phyloP scores from a whole-genome alignment of 352 stramenopile species.

The Phytopythium chamaehyphon region DNA sequence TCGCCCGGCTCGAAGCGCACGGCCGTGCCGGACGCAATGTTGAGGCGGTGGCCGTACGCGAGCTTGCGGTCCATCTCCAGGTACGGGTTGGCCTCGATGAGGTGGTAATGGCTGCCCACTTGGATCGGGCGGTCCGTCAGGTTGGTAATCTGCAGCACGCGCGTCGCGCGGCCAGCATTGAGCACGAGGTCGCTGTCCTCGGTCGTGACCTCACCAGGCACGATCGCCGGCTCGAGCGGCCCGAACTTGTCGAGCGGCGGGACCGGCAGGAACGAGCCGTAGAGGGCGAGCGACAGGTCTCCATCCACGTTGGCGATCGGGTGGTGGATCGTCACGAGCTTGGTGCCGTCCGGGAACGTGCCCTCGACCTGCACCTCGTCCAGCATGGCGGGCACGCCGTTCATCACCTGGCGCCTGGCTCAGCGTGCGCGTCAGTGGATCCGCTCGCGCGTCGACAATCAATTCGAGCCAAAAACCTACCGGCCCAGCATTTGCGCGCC shows the following conservation, averaged over 20 bases:
- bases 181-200: slow-evolving; percentile 69
- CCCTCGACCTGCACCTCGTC: slow-evolving; percentile 96
- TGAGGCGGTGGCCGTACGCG: slow-evolving; percentile 92
- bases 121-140: slow-evolving; percentile 93
- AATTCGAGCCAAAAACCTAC: no score
- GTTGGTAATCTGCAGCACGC: slow-evolving; percentile 93
- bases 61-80: slow-evolving; percentile 93
- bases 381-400: slow-evolving; percentile 89
- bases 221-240: slow-evolving; percentile 9
- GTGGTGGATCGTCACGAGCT: slow-evolving; percentile 95
- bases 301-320: slow-evolving; percentile 90
- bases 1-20: slow-evolving; percentile 97
- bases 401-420: slow-evolving; percentile 85
- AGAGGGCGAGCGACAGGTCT: slow-evolving; percentile 89
- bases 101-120: slow-evolving; percentile 95
- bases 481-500: slow-evolving; percentile 80
- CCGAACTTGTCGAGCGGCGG: slow-evolving; percentile 75
- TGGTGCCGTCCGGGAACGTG: slow-evolving; percentile 97
- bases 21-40: slow-evolving; percentile 91
- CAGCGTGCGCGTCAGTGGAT: slow-evolving; percentile 1
- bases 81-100: slow-evolving; percentile 94
- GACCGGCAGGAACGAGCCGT: slow-evolving; percentile 93
- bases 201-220: slow-evolving; percentile 60
- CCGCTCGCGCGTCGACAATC: no score
- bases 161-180: slow-evolving; percentile 71